Evolutionary conservation across 495 filamentous ascomycete genomes (phyloP).

Genomic region (Antarctomyces pellizariae): DNA sequence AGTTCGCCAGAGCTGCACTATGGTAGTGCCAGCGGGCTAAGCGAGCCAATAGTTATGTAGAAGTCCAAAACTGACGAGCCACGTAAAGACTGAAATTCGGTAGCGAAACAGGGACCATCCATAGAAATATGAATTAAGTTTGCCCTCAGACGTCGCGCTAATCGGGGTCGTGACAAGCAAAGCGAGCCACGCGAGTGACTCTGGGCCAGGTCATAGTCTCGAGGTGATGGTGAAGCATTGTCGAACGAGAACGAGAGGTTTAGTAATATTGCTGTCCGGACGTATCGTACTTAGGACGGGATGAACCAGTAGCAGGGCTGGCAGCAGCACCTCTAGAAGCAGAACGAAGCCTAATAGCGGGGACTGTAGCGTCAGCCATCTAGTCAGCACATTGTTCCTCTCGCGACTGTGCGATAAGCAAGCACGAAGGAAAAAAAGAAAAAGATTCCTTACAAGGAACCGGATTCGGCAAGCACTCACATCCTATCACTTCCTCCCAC

Average conservation of each 20-base stretch:
- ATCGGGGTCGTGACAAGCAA: constrained; percentile 5
- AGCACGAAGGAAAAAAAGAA: constrained; percentile 71
- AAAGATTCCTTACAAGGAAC: constrained; percentile 88
- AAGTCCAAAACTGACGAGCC: constrained; percentile 12
- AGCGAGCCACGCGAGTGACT: constrained; percentile 9
- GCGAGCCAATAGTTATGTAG: constrained; percentile 6
- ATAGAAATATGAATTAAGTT: constrained; percentile 10
- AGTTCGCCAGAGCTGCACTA: constrained; percentile 5
- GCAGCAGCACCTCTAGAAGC: constrained; percentile 67
- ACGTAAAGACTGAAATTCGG: constrained; percentile 10
- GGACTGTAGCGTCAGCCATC: constrained; percentile 75
- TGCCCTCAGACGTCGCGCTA: constrained; percentile 7
- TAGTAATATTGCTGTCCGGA: constrained; percentile 36
- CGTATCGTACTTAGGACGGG: constrained; percentile 50
- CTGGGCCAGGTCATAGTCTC: constrained; percentile 8
- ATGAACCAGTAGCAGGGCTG: constrained; percentile 39
- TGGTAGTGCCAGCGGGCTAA: not conserved
- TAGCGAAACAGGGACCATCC: constrained; percentile 9
- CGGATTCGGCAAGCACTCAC: constrained; percentile 61
- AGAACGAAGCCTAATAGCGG: constrained; percentile 85
- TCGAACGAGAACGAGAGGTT: constrained; percentile 15
- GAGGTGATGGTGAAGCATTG: constrained; percentile 9
- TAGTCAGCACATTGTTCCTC: constrained; percentile 46
- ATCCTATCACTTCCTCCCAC: constrained; percentile 91
- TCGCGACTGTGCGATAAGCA: no score